A percentile compares a stretch with the other conserved stretches of the same genome.
Evolutionary conservation across 805 yeast species (phyloP).

Genomic region (Kazachstania viticola): DNA sequence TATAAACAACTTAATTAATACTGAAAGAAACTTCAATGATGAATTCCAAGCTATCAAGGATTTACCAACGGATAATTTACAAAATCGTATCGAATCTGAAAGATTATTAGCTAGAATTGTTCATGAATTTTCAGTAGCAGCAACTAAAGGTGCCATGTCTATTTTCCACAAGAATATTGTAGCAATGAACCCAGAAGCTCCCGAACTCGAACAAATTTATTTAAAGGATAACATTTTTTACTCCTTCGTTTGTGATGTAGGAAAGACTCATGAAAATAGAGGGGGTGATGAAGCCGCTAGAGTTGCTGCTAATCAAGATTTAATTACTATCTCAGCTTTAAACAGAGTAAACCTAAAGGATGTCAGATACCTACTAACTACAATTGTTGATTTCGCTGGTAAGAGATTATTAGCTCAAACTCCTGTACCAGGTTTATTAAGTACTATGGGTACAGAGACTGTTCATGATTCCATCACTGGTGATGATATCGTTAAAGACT

Average conservation of each 20-base stretch:
- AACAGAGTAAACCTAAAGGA: constrained; percentile 54
- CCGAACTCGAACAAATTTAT: constrained; percentile 49
- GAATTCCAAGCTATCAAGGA: constrained; percentile 79
- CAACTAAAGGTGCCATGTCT: constrained; percentile 69
- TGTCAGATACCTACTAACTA: constrained; percentile 61
- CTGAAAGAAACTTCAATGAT: constrained; percentile 74
- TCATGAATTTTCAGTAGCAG: constrained; percentile 64
- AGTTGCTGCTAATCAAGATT: constrained; percentile 67
- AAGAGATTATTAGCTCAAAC: constrained; percentile 84
- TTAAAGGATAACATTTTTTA: constrained; percentile 79
- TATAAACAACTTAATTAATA: constrained; percentile 17
- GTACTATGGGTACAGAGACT: constrained; percentile 29
- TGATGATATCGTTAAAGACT: constrained; percentile 29
- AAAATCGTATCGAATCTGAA: constrained; percentile 66
- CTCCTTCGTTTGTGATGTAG: constrained; percentile 55
- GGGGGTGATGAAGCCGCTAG: constrained; percentile 87
- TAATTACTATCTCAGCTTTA: constrained; percentile 56
- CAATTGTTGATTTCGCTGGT: constrained; percentile 86
- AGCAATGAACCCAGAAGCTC: constrained; percentile 75
- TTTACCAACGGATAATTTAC: constrained; percentile 44
- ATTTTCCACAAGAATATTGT: constrained; percentile 61
- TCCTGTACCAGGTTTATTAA: constrained; percentile 76
- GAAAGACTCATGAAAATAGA: constrained; percentile 45
- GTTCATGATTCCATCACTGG: constrained; percentile 33
- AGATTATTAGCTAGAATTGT: constrained; percentile 57